Evolutionary conservation across 306 rosid genomes (phyloP).

Genomic region (Cucumis hystrix): DNA sequence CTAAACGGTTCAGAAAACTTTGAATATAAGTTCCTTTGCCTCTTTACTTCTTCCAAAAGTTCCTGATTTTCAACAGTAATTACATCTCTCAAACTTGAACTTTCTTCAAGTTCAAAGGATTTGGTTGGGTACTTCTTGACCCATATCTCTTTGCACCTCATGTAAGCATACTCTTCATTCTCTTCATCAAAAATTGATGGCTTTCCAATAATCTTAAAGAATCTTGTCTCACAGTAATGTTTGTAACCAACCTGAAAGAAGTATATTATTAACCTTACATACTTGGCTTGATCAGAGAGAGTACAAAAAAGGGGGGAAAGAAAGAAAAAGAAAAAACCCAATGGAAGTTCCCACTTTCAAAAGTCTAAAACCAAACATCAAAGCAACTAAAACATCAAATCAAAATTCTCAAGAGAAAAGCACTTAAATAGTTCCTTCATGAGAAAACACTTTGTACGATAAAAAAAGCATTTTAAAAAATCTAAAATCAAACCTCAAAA

Average conservation of each 20-base stretch:
- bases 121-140: conserved; percentile 42
- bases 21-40: conserved; percentile 31
- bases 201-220: conserved; percentile 57
- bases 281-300: conserved; percentile 2
- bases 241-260: conserved; percentile 36
- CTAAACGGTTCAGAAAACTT: conserved; percentile 48
- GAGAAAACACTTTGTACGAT: background rate
- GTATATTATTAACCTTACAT: background rate
- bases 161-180: conserved; percentile 71
- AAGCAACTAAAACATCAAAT: background rate
- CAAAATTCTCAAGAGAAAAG: background rate
- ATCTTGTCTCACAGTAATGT: conserved; percentile 56
- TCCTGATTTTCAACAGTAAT: conserved; percentile 12
- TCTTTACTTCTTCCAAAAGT: conserved; percentile 33
- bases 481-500: background rate
- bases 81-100: conserved; percentile 15
- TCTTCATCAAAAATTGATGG: conserved; percentile 59
- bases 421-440: background rate
- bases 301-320: background rate
- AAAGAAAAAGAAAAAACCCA: background rate
- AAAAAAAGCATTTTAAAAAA: background rate
- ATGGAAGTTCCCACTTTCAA: background rate
- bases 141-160: conserved; percentile 63
- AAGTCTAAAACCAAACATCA: background rate
- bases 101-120: conserved; percentile 58